Percentiles rank a stretch among this genome's conserved stretches.
These are phyloP conservation scores for Crithidia bombi DNA, from an alignment of 208 protist species.

Conservation along the genomic window DNA sequence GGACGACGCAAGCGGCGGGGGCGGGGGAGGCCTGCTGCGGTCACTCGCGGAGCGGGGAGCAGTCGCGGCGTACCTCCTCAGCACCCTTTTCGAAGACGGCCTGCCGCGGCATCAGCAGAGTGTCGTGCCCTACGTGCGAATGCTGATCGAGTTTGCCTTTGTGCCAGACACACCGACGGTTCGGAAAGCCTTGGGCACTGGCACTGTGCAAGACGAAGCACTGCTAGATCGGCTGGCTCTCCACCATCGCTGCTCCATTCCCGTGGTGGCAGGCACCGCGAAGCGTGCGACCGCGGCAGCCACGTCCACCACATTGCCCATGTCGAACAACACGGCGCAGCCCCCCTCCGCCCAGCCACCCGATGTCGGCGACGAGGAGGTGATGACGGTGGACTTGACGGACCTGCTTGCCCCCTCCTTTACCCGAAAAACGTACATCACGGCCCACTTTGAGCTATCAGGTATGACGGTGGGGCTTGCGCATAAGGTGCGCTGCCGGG, in stretches of 20 bases:
- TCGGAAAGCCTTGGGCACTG: slow-evolving; percentile 31
- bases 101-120: slow-evolving; percentile 67
- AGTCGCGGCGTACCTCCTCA: slow-evolving; percentile 60
- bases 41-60: slow-evolving; percentile 54
- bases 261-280: background rate
- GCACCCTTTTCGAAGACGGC: slow-evolving; percentile 39
- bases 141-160: slow-evolving; percentile 72
- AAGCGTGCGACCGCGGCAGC: too few relatives aligned
- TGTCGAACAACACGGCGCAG: background rate
- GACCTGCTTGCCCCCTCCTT: slow-evolving; percentile 49
- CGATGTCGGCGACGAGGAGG: background rate
- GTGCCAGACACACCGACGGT: slow-evolving; percentile 59
- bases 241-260: slow-evolving; percentile 6
- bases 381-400: slow-evolving; percentile 13
- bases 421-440: slow-evolving; percentile 73
- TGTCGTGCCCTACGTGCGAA: slow-evolving; percentile 55
- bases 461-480: slow-evolving; percentile 44
- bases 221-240: slow-evolving; percentile 28
- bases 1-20: background rate
- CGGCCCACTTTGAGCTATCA: slow-evolving; percentile 68
- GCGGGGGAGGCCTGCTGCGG: slow-evolving; percentile 22
- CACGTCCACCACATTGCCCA: slow-evolving; percentile 1
- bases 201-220: slow-evolving; percentile 31
- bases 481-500: slow-evolving; percentile 44
- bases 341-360: background rate